These are phyloP conservation scores for Aspergillaceae sp. DNA, from an alignment of 2,329 filamentous ascomycete species.

Conservation along the genomic window DNA sequence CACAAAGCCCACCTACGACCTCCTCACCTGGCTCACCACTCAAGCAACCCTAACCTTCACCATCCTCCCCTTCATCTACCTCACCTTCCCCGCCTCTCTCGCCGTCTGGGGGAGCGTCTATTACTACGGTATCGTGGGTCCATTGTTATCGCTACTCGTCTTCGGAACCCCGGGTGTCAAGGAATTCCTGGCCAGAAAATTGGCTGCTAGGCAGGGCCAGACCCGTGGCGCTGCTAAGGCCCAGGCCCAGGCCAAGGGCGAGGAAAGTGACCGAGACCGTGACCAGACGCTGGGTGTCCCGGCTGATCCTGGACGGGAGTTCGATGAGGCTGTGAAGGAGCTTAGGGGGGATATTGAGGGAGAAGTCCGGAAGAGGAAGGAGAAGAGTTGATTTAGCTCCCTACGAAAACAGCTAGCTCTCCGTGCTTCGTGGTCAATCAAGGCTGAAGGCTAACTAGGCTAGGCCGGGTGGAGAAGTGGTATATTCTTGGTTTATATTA, in stretches of 20 bases:
- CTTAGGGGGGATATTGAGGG: conserved; percentile 61
- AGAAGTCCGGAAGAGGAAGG: conserved; percentile 41
- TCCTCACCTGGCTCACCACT: conserved; percentile 64
- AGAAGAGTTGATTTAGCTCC: conserved; percentile 13
- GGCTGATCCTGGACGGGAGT: conserved; percentile 63
- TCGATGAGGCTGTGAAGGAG: conserved; percentile 70
- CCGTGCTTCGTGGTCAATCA: no score
- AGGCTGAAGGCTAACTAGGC: no score
- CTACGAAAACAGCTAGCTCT: no score
- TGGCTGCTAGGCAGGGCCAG: conserved; percentile 47
- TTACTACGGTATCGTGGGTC: conserved; percentile 72
- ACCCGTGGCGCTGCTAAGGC: not conserved
- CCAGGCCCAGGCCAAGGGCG: conserved; percentile 30
- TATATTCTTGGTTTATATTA: no score
- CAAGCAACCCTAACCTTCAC: conserved; percentile 78
- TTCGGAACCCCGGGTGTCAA: conserved; percentile 70
- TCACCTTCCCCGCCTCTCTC: conserved; percentile 62
- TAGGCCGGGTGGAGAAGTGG: no score
- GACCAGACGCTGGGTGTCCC: conserved; percentile 69
- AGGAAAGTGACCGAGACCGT: conserved; percentile 46
- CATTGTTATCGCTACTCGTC: conserved; percentile 57
- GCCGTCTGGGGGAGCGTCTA: conserved; percentile 77
- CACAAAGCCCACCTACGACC: conserved; percentile 78
- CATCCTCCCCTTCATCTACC: conserved; percentile 75
- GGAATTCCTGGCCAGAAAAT: conserved; percentile 44